Base-by-base conservation (phyloP, 768 basidiomycete genomes). In the Suillus ampliporus region DNA sequence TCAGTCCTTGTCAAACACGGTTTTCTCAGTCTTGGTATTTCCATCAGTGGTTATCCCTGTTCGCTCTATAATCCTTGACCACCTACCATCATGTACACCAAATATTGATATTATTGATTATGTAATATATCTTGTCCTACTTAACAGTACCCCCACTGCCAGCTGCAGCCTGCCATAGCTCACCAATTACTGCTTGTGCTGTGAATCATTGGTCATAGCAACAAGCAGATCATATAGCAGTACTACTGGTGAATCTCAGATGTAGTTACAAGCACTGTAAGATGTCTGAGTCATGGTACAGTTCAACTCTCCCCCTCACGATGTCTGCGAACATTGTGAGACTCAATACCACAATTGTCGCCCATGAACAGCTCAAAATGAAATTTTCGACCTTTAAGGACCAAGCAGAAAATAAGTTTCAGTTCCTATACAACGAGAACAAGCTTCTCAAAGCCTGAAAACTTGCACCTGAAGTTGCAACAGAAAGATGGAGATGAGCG, bases 141-240 rank as follows among this genome's bases (percentile, higher is more conserved):
- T n/a, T n/a, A n/a, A n/a, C 43, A 44, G 43, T 44, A 44, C 43
- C 43, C 40, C 43, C 43, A n/a, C 43, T 44, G 43, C 43, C 43
- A 44, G 43, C 43, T 44, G 43, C 43, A 44, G 43, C 43, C 9
- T 4, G 9, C n/a, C 9, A 4, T 44, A 44, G 43, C 9, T 8
- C 43, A 44, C 4, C 19, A 44, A 44, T n/a, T 44, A 44, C 43
- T 44, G 43, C 43, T 44, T 10, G 43, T 10, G n/a, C 43, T 44
- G 43, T 19, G 9, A 44, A 44, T 10, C 43, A 44, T 44, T 44
- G 43, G 43, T 19, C 19, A 44, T 44, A 44, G 43, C 9, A 44
- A 44, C 43, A 44, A 44, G 43, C 43, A 44, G 43, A 44, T 44
- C 43, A 44, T 44, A 44, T 44, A 44, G 43, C 43, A 44, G 43